These are phyloP conservation scores for Babjeviella inositovora DNA, from an alignment of 805 yeast species.

Conservation along the genomic window DNA sequence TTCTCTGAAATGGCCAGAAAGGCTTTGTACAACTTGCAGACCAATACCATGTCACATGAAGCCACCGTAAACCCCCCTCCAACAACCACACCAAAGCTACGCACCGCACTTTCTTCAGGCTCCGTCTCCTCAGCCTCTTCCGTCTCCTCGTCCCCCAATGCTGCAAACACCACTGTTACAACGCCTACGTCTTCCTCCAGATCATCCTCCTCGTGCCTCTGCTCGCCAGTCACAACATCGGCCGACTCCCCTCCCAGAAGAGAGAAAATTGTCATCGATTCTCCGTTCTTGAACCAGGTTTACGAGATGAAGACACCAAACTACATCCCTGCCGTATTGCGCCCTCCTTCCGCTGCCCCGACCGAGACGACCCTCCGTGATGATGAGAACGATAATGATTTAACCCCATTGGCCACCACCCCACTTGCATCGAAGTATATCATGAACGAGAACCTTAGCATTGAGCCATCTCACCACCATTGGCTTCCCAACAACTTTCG, in stretches of 20 bases:
- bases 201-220: too few relatives aligned
- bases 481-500: slow-evolving; percentile 29
- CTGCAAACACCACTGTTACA: too few relatives aligned
- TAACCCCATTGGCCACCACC: slow-evolving; percentile 1
- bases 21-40: slow-evolving; percentile 8
- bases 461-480: slow-evolving; percentile 33
- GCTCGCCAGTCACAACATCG: too few relatives aligned
- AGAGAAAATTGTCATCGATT: slow-evolving; percentile 3
- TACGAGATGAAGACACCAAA: slow-evolving; percentile 28
- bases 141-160: too few relatives aligned
- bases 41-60: slow-evolving; percentile 6
- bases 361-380: too few relatives aligned
- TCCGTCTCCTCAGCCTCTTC: too few relatives aligned
- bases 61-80: too few relatives aligned
- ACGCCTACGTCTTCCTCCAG: too few relatives aligned
- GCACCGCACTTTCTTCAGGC: too few relatives aligned
- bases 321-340: slow-evolving; percentile 34
- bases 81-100: too few relatives aligned
- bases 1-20: slow-evolving; percentile 2
- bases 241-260: slow-evolving; percentile 1
- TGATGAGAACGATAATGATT: not conserved
- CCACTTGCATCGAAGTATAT: slow-evolving; percentile 1
- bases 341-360: too few relatives aligned
- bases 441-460: slow-evolving; percentile 1
- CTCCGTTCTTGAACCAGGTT: slow-evolving; percentile 17